Base-by-base conservation (phyloP, 169 alveolate genomes). In the Eimeria acervulina region DNA sequence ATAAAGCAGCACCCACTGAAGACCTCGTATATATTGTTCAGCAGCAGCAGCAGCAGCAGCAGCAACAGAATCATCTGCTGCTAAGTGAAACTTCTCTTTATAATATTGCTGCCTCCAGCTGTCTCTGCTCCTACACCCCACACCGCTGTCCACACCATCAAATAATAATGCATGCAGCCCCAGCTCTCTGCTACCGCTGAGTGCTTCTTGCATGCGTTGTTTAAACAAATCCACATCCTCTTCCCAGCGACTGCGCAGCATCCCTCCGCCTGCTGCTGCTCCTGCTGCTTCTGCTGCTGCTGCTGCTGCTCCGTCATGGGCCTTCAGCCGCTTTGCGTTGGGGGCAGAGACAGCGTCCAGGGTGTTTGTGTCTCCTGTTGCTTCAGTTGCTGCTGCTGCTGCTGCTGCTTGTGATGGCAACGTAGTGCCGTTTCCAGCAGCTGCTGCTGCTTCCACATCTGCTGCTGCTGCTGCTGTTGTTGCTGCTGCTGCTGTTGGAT, bases 1-100 rank as follows among this genome's bases (percentile, higher is more conserved):
- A 68, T 95, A 95, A 68, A 33, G 93, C 93, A 95, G 78, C 51
- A 95, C 97, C 97, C 97, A 95, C 87, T 84, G 95, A 52, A 95
- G 89, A 51, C 97, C 87, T 17, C 81, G 66, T 8, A 26, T n/a
- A n/a, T n/a, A n/a, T n/a, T n/a, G n/a, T n/a, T n/a, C n/a, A n/a
- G n/a, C n/a, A n/a, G n/a, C n/a, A n/a, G n/a, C n/a, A n/a, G n/a
- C n/a, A n/a, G n/a, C n/a, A n/a, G n/a, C n/a, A n/a, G n/a, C n/a
- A n/a, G n/a, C n/a, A n/a, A n/a, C n/a, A n/a, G n/a, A n/a, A n/a
- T n/a, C n/a, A n/a, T n/a, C n/a, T n/a, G n/a, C 72, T n/a, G 13
- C 92, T 33, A 92, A 68, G 68, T 47, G 90, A 33, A 92, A 92
- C 66, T 92, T 92, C 42, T 59, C 81, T n/a, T 31, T 61, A 44